Evolutionary conservation across 1,284 basidiomycete species (phyloP), one percentile per base, ranked within the genome.

Genomic region (Ustilago xerochloae): DNA sequence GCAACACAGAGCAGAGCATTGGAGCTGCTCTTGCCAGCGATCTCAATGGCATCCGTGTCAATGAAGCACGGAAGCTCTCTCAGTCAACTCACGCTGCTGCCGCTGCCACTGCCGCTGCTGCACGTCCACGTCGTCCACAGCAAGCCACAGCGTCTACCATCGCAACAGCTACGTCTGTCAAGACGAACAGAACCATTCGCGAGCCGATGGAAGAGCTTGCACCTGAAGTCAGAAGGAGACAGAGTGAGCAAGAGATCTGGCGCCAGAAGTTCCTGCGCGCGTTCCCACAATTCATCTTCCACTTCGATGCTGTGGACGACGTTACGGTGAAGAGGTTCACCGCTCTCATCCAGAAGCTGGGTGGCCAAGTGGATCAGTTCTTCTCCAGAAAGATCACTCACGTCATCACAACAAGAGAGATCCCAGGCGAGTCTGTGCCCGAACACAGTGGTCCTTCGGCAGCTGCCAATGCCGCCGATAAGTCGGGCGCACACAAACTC

Each of bases 361-460:
- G 80, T 46, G 81, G 77, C 18, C 50, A 63, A 3, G 75, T 83
- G 10, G 82, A 83, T n/a, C 75, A 78, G 7, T 84, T 84, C 72
- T 84, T 84, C 51, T 82, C 80, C 8, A 75, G 75, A 39, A 73
- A 63, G 24, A 77, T 83, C 36, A 83, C 82, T 16, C 82, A 84
- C 33, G 65, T 84, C 48, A 75, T 84, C 54, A 81, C 81, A 8
- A 76, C 79, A 20, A 71, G 81, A 22, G 62, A 53, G 2, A 33
- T 78, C 10, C 79, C 77, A 6, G 49, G 63, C 13, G 61, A 24
- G 7, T 24, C 33, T 2, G 68, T 43, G 7, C 54, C 28, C 20
- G 53, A 52, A 29, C 57, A 55, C 38, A 12, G 38, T 6, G 50
- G 47, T 36, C 57, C 47, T 20, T 28, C 39, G 3, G 46, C 16